Evolutionary conservation across 805 yeast species (phyloP).

Genomic region (Yarrowia hollandica): DNA sequence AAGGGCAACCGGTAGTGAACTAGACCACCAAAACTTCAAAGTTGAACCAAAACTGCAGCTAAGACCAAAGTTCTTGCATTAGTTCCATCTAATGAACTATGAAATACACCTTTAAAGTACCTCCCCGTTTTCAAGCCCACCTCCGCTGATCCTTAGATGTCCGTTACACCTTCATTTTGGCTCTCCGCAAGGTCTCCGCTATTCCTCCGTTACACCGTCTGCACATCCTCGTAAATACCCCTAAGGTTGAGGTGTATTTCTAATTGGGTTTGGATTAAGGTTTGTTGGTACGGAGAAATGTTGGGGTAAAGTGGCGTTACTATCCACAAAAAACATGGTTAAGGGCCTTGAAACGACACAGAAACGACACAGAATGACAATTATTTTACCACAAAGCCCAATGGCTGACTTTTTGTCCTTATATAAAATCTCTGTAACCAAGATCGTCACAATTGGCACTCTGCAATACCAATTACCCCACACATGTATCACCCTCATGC

Average conservation of each 20-base stretch:
- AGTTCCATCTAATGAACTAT: background rate
- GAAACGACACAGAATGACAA: too few species aligned
- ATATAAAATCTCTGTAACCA: too few species aligned
- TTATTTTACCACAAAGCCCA: too few species aligned
- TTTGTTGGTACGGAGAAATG: background rate
- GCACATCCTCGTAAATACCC: conserved; percentile 1
- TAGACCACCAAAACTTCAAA: too few species aligned
- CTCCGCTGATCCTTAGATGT: background rate
- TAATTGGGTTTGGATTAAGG: background rate
- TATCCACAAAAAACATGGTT: background rate
- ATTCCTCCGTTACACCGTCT: conserved; percentile 19
- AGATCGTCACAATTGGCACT: too few species aligned
- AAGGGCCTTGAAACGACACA: too few species aligned
- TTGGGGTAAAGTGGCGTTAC: conserved; percentile 8
- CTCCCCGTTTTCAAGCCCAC: too few species aligned
- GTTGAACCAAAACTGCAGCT: background rate
- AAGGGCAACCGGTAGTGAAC: too few species aligned
- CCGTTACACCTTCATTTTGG: background rate
- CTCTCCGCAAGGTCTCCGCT: conserved; percentile 5
- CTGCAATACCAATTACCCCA: conserved; percentile 14
- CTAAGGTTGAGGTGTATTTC: conserved; percentile 10
- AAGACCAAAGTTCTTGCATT: background rate
- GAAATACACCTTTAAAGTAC: too few species aligned
- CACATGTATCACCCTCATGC: conserved; percentile 2
- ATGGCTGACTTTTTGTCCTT: too few species aligned